Conservation (phyloP, 768 basidiomycete genomes). For the Leccinum boreale region DNA sequence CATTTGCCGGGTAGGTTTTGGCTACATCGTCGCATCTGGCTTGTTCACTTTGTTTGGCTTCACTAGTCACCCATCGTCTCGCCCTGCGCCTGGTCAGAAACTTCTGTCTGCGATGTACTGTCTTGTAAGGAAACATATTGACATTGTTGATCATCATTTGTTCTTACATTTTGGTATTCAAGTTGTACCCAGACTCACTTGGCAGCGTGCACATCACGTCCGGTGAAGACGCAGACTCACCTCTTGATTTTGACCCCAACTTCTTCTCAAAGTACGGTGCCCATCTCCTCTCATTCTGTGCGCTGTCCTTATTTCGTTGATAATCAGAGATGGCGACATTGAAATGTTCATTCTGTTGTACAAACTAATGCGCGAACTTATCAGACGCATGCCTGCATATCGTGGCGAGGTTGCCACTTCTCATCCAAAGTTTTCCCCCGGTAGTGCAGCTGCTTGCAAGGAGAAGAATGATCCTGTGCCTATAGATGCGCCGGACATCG, state of each 20-base stretch:
- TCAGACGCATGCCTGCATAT: slow-evolving; percentile 46
- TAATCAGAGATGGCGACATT: slow-evolving; percentile 35
- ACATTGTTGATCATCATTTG: not conserved
- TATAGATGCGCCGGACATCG: not conserved
- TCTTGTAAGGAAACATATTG: slow-evolving; percentile 24
- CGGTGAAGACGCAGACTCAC: slow-evolving; percentile 38
- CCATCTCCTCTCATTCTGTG: not conserved
- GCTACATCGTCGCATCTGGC: not conserved
- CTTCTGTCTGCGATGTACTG: slow-evolving; percentile 30
- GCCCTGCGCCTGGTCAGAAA: slow-evolving; percentile 18
- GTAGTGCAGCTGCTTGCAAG: slow-evolving; percentile 26
- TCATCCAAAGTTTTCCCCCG: slow-evolving; percentile 30
- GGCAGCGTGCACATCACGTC: slow-evolving; percentile 50
- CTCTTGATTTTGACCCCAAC: slow-evolving; percentile 44
- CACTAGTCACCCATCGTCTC: slow-evolving; percentile 25
- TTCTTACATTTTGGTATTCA: not conserved
- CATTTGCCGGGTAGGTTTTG: slow-evolving; percentile 37
- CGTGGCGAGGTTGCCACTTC: slow-evolving; percentile 14
- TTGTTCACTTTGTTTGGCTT: not conserved
- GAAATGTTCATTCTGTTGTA: slow-evolving; percentile 48
- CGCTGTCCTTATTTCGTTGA: not conserved
- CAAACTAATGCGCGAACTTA: slow-evolving; percentile 49
- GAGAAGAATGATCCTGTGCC: slow-evolving; percentile 17
- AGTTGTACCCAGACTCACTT: slow-evolving; percentile 43
- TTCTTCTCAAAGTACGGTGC: slow-evolving; percentile 41